A percentile compares a stretch with the other conserved stretches of the same genome.
These are phyloP conservation scores for Chlorella ohadii DNA, from an alignment of 139 green algal genomes.

Conservation along the genomic window DNA sequence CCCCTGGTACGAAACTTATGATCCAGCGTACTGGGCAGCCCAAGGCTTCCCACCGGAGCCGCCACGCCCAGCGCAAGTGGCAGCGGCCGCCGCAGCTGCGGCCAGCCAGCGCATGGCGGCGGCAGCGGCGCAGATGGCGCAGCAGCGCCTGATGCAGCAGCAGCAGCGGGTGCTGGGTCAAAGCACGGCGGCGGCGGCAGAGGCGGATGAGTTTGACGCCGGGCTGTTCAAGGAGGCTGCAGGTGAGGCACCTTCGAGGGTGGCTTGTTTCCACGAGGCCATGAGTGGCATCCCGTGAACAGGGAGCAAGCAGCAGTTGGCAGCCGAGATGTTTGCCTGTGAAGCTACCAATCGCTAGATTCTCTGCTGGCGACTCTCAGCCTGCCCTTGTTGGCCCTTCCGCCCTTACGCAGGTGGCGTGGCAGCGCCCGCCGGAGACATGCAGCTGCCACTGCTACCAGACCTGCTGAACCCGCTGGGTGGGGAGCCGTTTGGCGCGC, in stretches of 20 bases:
- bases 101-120: neutral
- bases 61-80: neutral
- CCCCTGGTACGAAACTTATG: conserved; percentile 5
- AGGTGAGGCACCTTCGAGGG: neutral
- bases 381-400: neutral
- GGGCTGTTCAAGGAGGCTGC: conserved; percentile 23
- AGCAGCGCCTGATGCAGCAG: neutral
- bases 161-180: neutral
- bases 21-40: neutral
- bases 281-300: no score
- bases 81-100: neutral
- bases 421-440: no score
- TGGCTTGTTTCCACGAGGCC: no score
- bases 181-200: conserved; percentile 4
- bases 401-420: neutral
- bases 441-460: conserved; percentile 4
- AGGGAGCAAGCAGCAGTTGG: no score
- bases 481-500: neutral
- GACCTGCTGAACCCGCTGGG: conserved; percentile 11
- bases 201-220: conserved; percentile 26
- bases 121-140: conserved; percentile 12
- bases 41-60: neutral
- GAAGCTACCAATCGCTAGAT: no score
- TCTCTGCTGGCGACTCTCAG: no score
- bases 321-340: no score